Conservation (phyloP, 305 asterid species). For the Andrographis paniculata region DNA sequence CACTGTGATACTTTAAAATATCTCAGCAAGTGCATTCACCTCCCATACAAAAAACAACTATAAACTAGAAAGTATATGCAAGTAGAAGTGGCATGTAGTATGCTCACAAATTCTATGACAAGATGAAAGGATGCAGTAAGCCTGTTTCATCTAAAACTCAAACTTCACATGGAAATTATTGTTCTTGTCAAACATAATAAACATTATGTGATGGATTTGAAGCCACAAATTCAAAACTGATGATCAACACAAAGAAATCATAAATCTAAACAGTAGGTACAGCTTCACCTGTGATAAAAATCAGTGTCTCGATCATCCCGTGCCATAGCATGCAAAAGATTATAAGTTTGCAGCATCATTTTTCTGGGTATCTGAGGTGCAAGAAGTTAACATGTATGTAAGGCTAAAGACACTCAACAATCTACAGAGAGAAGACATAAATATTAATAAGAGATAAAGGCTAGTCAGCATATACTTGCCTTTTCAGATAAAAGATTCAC, state of each 20-base stretch:
- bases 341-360: conserved; percentile 91
- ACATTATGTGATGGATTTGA: conserved; percentile 1
- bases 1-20: conserved; percentile 6
- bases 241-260: conserved; percentile 13
- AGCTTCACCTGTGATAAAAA: conserved; percentile 80
- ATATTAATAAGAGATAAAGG: conserved; percentile 10
- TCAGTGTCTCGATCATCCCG: conserved; percentile 89
- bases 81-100: conserved; percentile 5
- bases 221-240: conserved; percentile 9
- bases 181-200: conserved; percentile 13
- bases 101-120: conserved; percentile 3
- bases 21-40: conserved; percentile 12
- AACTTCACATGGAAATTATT: conserved; percentile 3
- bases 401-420: conserved; percentile 19
- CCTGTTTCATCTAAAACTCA: conserved; percentile 12
- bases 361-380: conserved; percentile 78
- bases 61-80: conserved; percentile 11
- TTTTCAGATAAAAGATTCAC: conserved; percentile 93
- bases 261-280: conserved; percentile 12
- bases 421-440: conserved; percentile 10
- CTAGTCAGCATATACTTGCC: conserved; percentile 40
- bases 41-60: conserved; percentile 3
- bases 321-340: conserved; percentile 81
- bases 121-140: conserved; percentile 5
- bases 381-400: conserved; percentile 19